Base-by-base conservation (phyloP, 495 filamentous ascomycete genomes). In the Penicillium odoratum region DNA sequence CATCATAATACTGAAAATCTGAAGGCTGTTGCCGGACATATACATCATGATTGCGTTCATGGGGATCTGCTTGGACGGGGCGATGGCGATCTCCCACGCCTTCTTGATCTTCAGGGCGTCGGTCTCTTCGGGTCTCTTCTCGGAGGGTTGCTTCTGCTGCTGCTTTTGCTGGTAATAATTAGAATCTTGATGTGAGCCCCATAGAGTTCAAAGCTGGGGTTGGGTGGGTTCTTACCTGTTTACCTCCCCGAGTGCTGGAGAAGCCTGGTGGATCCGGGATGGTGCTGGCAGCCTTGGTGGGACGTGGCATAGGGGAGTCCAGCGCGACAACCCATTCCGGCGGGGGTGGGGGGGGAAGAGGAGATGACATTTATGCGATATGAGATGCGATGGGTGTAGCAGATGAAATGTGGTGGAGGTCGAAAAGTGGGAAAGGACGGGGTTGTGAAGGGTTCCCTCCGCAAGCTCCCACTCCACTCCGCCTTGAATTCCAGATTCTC, bases 11-110 rank as follows among this genome's bases (percentile, higher is more conserved):
- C 87, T 92, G 81, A 99, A 99, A 60, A 99, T 97, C 75, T 99
- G 94, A 28, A 99, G 86, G 55, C 89, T 91, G 77, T 97, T 98
- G 66, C 94, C 94, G 57, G 94, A 96, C 95, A 99, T 98, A 82
- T 99, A 99, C 93, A 98, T 98, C 88, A 97, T 96, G 75, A 99
- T 92, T 46, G 85, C 92, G 57, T 95, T 97, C 94, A 98, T 98
- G 51, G 94, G 94, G 45, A 99, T 81, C 68, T 88, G 86, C 77
- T 99, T 99, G 50, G 92, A 88, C 2, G 94, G 94, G 4, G 89
- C 95, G 36, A 99, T 83, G 33, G 94, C 95, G 21, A 99, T 83
- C 75, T 99, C 94, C 95, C 95, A 99, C 1, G 94, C 93, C 69
- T 99, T 99, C 76, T 98, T 99, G 60, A 98, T 73, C 78, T 98